A percentile compares a stretch with the other conserved stretches of the same genome.
Evolutionary conservation across 2,329 filamentous ascomycete species (phyloP).

Genomic region (Xylariaceae sp.): DNA sequence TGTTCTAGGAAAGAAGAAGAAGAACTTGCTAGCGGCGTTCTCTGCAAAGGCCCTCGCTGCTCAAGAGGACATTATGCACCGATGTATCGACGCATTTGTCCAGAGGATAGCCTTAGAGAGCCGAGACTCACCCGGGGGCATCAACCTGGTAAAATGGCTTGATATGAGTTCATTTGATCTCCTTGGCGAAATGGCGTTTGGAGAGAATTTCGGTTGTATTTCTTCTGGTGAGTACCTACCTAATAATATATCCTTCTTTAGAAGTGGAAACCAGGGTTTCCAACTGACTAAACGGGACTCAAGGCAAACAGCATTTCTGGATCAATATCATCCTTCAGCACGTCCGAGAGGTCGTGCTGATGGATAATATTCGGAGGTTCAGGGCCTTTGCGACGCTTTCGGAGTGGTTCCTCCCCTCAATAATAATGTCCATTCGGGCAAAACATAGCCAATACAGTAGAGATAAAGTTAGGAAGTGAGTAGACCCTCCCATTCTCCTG

Average conservation of each 20-base stretch:
- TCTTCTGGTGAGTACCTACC: conserved; percentile 10
- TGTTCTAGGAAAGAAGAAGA: conserved; percentile 23
- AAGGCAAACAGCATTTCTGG: conserved; percentile 26
- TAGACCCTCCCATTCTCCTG: neutral
- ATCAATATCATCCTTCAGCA: conserved; percentile 19
- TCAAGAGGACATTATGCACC: conserved; percentile 25
- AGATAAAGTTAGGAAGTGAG: conserved; percentile 21
- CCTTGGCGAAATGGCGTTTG: conserved; percentile 29
- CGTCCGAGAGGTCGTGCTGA: conserved; percentile 15
- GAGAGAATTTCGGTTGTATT: conserved; percentile 25
- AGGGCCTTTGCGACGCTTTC: neutral
- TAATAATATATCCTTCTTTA: neutral
- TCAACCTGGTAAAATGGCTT: conserved; percentile 26
- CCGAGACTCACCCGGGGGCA: conserved; percentile 2
- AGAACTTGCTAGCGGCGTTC: conserved; percentile 22
- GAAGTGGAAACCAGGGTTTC: neutral
- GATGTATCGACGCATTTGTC: conserved; percentile 20
- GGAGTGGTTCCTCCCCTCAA: conserved; percentile 12
- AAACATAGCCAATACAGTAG: conserved; percentile 20
- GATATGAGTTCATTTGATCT: conserved; percentile 27
- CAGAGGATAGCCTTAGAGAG: conserved; percentile 10
- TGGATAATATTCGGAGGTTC: conserved; percentile 28
- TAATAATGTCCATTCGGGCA: conserved; percentile 8
- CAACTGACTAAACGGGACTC: too few species aligned
- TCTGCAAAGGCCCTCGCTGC: conserved; percentile 13